Base-by-base conservation (phyloP, 352 stramenopile species). In the Globisporangium acanthophoron region DNA sequence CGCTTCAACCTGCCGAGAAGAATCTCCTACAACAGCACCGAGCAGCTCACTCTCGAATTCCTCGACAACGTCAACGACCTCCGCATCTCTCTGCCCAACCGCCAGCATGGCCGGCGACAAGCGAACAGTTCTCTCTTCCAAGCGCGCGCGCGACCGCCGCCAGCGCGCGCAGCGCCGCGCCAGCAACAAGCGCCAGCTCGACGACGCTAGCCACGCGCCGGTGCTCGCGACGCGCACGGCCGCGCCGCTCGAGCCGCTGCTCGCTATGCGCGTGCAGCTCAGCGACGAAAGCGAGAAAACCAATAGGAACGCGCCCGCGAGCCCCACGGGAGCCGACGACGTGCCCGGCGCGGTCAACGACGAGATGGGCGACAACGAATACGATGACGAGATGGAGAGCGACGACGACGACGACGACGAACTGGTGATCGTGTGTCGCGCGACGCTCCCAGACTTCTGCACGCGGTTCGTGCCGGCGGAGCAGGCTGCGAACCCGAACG, bases 401-500 rank as follows among this genome's bases (percentile, higher is more conserved):
- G 63, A 76, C 11, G 61, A 64, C 11, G 65, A 70, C 11, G 65
- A 70, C 3, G 78, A 92, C 16, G 68, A 80, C 24, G 76, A 83
- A 35, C 56, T 93, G 18, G 83, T 91, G 20, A 71, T 93, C 51
- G 76, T 93, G 24, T 81, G 79, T 18, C 74, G 63, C 20, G 69
- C 77, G 27, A 75, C 70, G 13, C 66, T 69, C 55, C 69, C 71
- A 9, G 74, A 87, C 64, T 85, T 90, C 52, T 93, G 83, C 66
- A 80, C 73, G 8, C 50, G 74, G n/a, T 91, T 87, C 54, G 53
- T 80, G 27, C 62, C 67, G 9, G 2, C 57, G 11, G 52, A 54
- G 18, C 15, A 21, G 29, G 31, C 41, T 12, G 12, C 37, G 8
- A 39, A 18, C 20, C 35, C n/a, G 15, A 4, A 15, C 16, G 21